These are phyloP conservation scores for Pichia norvegensis DNA, from an alignment of 1,139 yeast genomes.

Conservation along the genomic window DNA sequence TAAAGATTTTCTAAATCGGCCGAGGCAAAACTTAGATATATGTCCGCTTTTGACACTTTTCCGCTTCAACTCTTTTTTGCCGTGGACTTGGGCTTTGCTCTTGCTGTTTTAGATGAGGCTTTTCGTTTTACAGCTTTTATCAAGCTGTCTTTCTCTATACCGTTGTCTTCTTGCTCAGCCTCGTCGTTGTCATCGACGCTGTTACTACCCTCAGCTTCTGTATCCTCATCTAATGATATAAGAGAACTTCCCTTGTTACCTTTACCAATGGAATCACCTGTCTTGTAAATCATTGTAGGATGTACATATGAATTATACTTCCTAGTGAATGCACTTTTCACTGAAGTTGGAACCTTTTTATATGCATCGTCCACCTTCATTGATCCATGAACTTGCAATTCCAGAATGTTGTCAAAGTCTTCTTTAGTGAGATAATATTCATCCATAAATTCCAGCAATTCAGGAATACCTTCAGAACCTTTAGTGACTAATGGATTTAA, in stretches of 20 bases:
- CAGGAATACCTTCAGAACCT: conserved; percentile 57
- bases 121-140: conserved; percentile 41
- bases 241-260: conserved; percentile 23
- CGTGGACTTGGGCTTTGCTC: conserved; percentile 1
- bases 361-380: conserved; percentile 35
- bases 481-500: conserved; percentile 45
- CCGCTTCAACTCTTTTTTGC: not conserved
- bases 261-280: conserved; percentile 46
- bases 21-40: too few relatives aligned
- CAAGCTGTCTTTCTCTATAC: conserved; percentile 1
- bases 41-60: not conserved
- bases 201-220: conserved; percentile 37
- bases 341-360: conserved; percentile 64
- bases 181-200: conserved; percentile 31
- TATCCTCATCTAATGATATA: conserved; percentile 35
- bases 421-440: conserved; percentile 77
- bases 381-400: conserved; percentile 61
- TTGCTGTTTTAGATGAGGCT: conserved; percentile 10
- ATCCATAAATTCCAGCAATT: conserved; percentile 67
- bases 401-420: conserved; percentile 85
- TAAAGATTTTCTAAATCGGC: too few relatives aligned
- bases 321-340: conserved; percentile 80
- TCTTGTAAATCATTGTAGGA: conserved; percentile 78
- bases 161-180: conserved; percentile 20
- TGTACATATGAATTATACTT: conserved; percentile 68